Evolutionary conservation across 164 flowering plant genomes (phyloP).

Genomic region (Aristolochia californica): DNA sequence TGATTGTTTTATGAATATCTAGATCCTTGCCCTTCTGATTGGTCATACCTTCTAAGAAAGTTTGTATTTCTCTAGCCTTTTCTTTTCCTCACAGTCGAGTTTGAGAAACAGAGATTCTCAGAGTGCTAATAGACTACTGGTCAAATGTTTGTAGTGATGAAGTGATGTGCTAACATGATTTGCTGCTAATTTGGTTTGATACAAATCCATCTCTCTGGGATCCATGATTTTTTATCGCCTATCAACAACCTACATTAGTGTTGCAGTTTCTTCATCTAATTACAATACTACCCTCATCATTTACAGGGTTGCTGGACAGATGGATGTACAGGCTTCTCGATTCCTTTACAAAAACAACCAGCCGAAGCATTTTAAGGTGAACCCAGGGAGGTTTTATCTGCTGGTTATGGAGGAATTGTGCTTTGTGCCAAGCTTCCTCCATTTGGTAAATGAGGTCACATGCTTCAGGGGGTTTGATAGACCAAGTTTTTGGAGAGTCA

Average conservation of each 20-base stretch:
- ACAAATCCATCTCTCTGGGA: neutral
- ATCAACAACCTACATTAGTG: too few species aligned
- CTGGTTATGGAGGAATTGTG: too few species aligned
- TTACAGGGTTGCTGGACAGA: slow-evolving; percentile 90
- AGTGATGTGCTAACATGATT: neutral
- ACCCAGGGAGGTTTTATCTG: neutral
- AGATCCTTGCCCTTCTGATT: too few species aligned
- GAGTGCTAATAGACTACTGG: neutral
- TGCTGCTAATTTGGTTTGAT: neutral
- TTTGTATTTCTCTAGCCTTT: neutral
- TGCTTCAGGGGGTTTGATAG: too few species aligned
- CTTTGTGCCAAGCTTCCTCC: too few species aligned
- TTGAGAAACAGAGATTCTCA: too few species aligned
- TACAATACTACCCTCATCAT: neutral
- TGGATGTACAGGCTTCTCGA: slow-evolving; percentile 91
- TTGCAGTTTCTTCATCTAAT: neutral
- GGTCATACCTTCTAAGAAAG: too few species aligned
- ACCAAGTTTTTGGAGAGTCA: too few species aligned
- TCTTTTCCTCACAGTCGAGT: too few species aligned
- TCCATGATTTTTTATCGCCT: neutral
- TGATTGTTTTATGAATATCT: neutral
- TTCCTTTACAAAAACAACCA: slow-evolving; percentile 46
- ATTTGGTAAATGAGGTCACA: too few species aligned
- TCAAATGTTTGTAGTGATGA: neutral
- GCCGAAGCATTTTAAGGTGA: slow-evolving; percentile 23